Evolutionary conservation across 768 basidiomycete species (phyloP), one percentile per base, ranked within the genome.

Genomic region (Tephrocybe rancida): DNA sequence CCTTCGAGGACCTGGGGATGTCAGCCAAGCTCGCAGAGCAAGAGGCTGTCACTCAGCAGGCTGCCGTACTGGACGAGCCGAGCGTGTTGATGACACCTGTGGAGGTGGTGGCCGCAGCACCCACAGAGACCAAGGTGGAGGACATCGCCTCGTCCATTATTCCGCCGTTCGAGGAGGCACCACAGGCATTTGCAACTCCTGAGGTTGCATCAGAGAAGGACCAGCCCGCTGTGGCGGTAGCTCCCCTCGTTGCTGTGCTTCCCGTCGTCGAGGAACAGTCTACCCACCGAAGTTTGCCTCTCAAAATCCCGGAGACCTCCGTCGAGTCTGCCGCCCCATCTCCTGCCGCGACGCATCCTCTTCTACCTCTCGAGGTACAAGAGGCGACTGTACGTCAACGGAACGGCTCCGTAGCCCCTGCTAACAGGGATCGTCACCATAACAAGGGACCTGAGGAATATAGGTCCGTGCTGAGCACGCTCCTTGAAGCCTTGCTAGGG

Each of bases 381-480:
- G 53, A 48, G 21, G 22, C 53, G n/a, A 24, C 21, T 24, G n/a
- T 25, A n/a, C 53, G 53, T 34, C 53, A 48, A 30, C 39, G 14
- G 19, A 44, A 27, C 13, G 47, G 32, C n/a, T 22, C 25, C 5
- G 3, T 49, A 9, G 53, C 46, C 16, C 32, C 47, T 54, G 22
- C 11, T 2, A 37, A 8, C n/a, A 48, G 53, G 25, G 53, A 54
- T 24, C 53, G 38, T 29, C 47, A 54, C 21, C 11, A 44, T 7
- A 16, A 38, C 11, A 54, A 54, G 34, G 38, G 22, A 16, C 53
- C 53, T 8, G 45, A 54, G 41, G 53, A 54, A 44, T 54, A 54
- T 13, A 35, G n/a, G 26, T 54, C 53, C 25, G 30, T 54, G 34
- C 26, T 54, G 41, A 35, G 47, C 41, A 48, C 25, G 41, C 53